Conservation (phyloP, 768 basidiomycete genomes). For the Sistotremastrum suecicum region DNA sequence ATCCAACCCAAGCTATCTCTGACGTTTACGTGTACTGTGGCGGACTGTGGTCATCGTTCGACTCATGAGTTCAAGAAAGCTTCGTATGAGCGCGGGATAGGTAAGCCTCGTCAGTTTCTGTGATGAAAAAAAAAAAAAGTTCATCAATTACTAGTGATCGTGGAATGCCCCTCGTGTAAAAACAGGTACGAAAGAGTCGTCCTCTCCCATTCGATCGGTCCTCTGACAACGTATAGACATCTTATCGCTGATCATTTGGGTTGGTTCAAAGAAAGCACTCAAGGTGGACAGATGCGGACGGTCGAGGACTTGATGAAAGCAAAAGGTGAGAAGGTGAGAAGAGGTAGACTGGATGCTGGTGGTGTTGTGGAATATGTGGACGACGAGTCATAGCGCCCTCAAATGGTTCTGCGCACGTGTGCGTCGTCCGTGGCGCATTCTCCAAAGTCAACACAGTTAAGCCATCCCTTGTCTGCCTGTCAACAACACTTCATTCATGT, state of each 20-base stretch:
- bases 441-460: too few relatives aligned
- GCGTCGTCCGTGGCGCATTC: too few relatives aligned
- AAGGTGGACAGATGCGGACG: slow-evolving; percentile 57
- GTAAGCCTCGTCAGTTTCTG: too few relatives aligned
- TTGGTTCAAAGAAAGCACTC: slow-evolving; percentile 76
- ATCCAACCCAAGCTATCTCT: slow-evolving; percentile 49
- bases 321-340: slow-evolving; percentile 62
- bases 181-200: slow-evolving; percentile 45
- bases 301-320: slow-evolving; percentile 71
- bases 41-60: slow-evolving; percentile 61
- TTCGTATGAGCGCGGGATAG: slow-evolving; percentile 72
- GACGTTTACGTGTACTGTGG: slow-evolving; percentile 78
- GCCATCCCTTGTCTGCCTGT: too few relatives aligned
- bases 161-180: slow-evolving; percentile 84
- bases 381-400: too few relatives aligned
- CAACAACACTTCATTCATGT: too few relatives aligned
- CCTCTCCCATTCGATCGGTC: neutral
- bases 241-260: slow-evolving; percentile 83
- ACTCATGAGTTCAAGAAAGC: slow-evolving; percentile 78
- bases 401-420: too few relatives aligned
- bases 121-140: too few relatives aligned
- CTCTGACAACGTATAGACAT: slow-evolving; percentile 35
- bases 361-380: slow-evolving; percentile 41
- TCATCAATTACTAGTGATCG: slow-evolving; percentile 35
- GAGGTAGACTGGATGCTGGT: slow-evolving; percentile 31